phyloP scores from a whole-genome alignment of 495 filamentous ascomycete genomes.

The Annulohypoxylon moriforme region DNA sequence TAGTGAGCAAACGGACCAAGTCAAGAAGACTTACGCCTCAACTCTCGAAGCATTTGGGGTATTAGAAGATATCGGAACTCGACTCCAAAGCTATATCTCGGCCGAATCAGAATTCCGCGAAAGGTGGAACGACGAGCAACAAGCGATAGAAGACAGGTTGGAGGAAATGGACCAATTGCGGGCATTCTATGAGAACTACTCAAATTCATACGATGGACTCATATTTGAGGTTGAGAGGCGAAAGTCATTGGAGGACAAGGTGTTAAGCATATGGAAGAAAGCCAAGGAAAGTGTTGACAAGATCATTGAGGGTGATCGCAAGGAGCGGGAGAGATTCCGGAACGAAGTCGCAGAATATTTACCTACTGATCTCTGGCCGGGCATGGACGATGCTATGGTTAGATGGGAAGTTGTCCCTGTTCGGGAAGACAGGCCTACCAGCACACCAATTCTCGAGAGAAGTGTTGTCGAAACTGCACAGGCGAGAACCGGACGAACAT shows the following conservation, averaged over 20 bases:
- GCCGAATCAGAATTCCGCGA: constrained; percentile 76
- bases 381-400: constrained; percentile 58
- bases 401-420: constrained; percentile 59
- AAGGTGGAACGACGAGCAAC: constrained; percentile 80
- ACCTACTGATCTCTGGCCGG: constrained; percentile 90
- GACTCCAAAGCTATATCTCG: constrained; percentile 74
- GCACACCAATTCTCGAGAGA: constrained; percentile 37
- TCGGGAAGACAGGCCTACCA: constrained; percentile 36
- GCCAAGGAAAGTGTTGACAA: constrained; percentile 79
- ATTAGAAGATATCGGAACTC: constrained; percentile 73
- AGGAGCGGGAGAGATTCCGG: constrained; percentile 81
- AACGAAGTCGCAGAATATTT: constrained; percentile 86
- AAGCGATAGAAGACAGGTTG: constrained; percentile 72
- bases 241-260: constrained; percentile 73
- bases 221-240: constrained; percentile 84
- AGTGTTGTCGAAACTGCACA: constrained; percentile 44
- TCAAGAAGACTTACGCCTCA: constrained; percentile 59
- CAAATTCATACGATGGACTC: constrained; percentile 83
- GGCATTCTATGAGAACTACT: constrained; percentile 84
- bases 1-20: constrained; percentile 65
- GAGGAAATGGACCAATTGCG: constrained; percentile 77
- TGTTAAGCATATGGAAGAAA: constrained; percentile 78
- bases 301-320: constrained; percentile 77
- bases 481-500: constrained; percentile 17
- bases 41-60: constrained; percentile 70